phyloP scores from a whole-genome alignment of 2,329 filamentous ascomycete genomes.

The Talaromyces sp. region DNA sequence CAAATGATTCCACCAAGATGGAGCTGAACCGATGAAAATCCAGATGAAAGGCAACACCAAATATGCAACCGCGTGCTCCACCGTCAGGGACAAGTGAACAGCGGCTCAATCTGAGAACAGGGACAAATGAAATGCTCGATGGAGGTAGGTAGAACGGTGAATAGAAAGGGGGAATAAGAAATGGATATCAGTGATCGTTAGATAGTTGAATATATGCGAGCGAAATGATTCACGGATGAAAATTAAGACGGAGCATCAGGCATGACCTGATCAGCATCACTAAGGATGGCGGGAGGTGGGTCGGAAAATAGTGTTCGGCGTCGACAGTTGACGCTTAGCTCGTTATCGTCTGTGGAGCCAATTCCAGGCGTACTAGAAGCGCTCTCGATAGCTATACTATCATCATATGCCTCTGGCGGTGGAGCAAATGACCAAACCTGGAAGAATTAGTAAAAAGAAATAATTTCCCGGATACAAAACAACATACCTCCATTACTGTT shows the following conservation, averaged over 20 bases:
- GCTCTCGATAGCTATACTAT: slow-evolving; percentile 34
- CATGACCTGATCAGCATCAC: slow-evolving; percentile 39
- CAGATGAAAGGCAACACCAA: slow-evolving; percentile 19
- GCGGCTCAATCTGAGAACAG: slow-evolving; percentile 19
- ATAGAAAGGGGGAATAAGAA: slow-evolving; percentile 6
- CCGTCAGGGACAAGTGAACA: slow-evolving; percentile 7
- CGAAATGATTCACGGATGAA: slow-evolving; percentile 15
- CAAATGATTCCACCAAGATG: background rate
- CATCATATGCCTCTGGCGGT: slow-evolving; percentile 50
- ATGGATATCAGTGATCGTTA: slow-evolving; percentile 25
- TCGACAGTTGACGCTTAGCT: slow-evolving; percentile 17
- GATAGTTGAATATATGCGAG: slow-evolving; percentile 18
- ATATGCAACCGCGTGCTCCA: slow-evolving; percentile 25
- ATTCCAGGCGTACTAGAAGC: slow-evolving; percentile 37
- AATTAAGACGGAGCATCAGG: slow-evolving; percentile 32
- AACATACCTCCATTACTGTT: slow-evolving; percentile 92
- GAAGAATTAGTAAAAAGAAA: slow-evolving; percentile 22
- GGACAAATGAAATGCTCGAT: slow-evolving; percentile 11
- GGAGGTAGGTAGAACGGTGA: background rate
- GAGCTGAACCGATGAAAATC: background rate
- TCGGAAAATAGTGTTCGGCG: slow-evolving; percentile 34
- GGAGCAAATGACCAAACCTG: slow-evolving; percentile 96
- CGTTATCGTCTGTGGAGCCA: slow-evolving; percentile 22
- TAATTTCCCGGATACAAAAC: background rate
- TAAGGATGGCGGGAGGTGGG: slow-evolving; percentile 32